phyloP scores from a whole-genome alignment of 1,139 yeast genomes.

The Lodderomyces theae region DNA sequence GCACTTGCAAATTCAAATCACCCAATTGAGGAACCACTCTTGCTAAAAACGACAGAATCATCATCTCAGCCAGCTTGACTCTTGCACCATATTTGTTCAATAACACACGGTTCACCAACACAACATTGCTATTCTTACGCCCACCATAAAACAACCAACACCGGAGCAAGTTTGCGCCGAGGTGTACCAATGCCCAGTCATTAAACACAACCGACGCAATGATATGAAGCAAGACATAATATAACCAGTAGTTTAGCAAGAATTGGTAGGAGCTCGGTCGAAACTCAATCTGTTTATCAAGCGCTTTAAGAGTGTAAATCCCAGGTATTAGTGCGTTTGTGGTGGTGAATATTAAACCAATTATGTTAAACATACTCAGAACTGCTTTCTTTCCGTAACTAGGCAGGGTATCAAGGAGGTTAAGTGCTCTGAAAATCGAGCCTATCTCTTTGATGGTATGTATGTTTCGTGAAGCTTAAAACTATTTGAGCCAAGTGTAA shows the following conservation, averaged over 20 bases:
- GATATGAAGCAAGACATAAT: constrained; percentile 11
- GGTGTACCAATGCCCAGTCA: constrained; percentile 3
- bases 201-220: constrained; percentile 5
- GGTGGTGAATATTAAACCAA: constrained; percentile 9
- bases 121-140: constrained; percentile 7
- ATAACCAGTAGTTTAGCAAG: constrained; percentile 16
- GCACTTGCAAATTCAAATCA: constrained; percentile 10
- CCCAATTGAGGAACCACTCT: constrained; percentile 8
- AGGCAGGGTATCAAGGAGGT: too few relatives aligned
- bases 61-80: background rate
- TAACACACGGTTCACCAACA: constrained; percentile 10
- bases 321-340: constrained; percentile 14
- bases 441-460: too few relatives aligned
- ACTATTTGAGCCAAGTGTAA: too few relatives aligned
- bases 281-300: constrained; percentile 13
- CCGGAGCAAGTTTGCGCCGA: constrained; percentile 1
- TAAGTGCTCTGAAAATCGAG: too few relatives aligned
- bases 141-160: constrained; percentile 15
- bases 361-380: constrained; percentile 6
- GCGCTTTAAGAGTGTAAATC: constrained; percentile 13
- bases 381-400: background rate
- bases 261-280: constrained; percentile 12
- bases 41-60: constrained; percentile 6
- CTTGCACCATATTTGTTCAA: constrained; percentile 1
- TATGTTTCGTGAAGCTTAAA: too few relatives aligned